phyloP scores from a whole-genome alignment of 164 flowering plant genomes.

The Vitis rotundifolia region DNA sequence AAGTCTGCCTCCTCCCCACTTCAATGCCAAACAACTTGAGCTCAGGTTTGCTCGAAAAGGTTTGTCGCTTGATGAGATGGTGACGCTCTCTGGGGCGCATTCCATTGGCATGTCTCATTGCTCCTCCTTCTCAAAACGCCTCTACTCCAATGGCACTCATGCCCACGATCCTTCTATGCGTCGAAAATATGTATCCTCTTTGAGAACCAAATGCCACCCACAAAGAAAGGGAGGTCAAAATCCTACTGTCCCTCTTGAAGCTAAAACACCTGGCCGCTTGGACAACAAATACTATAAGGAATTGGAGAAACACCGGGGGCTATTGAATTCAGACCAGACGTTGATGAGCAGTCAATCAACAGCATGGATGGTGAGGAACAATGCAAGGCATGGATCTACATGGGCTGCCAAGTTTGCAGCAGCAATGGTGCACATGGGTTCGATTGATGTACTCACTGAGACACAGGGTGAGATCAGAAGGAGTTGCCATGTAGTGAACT shows the following conservation, averaged over 20 bases:
- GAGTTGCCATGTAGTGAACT: slow-evolving; percentile 26
- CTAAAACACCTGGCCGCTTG: slow-evolving; percentile 16
- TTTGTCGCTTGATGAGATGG: too few species aligned
- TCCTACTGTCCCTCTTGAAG: slow-evolving; percentile 20
- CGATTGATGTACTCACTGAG: slow-evolving; percentile 36
- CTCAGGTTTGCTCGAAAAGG: too few species aligned
- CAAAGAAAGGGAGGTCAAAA: slow-evolving; percentile 1
- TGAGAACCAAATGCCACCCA: slow-evolving; percentile 33
- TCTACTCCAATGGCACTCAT: slow-evolving; percentile 23
- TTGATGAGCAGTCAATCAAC: slow-evolving; percentile 20
- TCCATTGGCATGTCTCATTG: too few species aligned
- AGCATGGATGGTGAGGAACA: slow-evolving; percentile 12
- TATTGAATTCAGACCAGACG: slow-evolving; percentile 34
- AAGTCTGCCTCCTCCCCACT: slow-evolving; percentile 15
- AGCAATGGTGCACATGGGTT: slow-evolving; percentile 42
- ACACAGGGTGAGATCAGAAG: slow-evolving; percentile 34
- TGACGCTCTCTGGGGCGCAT: too few species aligned
- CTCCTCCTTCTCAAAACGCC: slow-evolving; percentile 22
- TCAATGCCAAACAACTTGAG: slow-evolving; percentile 13
- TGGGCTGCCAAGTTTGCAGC: slow-evolving; percentile 29
- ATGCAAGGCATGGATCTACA: slow-evolving; percentile 12
- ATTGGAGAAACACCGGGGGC: slow-evolving; percentile 7
- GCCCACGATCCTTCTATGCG: slow-evolving; percentile 35
- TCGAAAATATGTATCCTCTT: slow-evolving; percentile 11
- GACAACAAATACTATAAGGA: slow-evolving; percentile 32